These are phyloP conservation scores for Neoarthrinium moseri DNA, from an alignment of 2,329 filamentous ascomycete species.

Conservation along the genomic window DNA sequence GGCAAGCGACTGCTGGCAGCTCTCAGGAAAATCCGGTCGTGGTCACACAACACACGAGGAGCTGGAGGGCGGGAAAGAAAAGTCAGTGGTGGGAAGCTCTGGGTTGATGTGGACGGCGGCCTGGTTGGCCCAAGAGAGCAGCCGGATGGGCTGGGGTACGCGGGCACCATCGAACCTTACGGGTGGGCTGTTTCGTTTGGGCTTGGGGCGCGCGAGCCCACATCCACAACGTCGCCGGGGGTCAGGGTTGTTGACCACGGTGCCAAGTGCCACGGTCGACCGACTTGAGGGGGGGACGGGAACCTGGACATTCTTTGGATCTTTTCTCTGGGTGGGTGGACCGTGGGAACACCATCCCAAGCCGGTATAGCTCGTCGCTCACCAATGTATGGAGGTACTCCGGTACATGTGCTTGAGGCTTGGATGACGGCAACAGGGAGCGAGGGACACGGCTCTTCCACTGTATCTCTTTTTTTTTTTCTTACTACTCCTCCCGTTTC, in stretches of 20 bases:
- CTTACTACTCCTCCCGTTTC: no score
- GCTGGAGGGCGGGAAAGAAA: conserved; percentile 10
- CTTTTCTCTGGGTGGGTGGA: no score
- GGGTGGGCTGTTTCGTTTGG: conserved; percentile 7
- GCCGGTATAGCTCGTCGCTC: no score
- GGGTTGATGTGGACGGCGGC: conserved; percentile 7
- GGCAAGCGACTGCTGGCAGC: not conserved
- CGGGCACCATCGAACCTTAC: not conserved
- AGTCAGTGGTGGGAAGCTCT: conserved; percentile 7
- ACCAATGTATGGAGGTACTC: no score
- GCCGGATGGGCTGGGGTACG: not conserved
- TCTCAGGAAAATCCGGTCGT: not conserved
- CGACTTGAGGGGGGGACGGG: not conserved
- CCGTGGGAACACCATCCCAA: no score
- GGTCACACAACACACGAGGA: conserved; percentile 5
- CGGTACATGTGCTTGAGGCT: not conserved
- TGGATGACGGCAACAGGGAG: not conserved
- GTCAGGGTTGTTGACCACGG: not conserved
- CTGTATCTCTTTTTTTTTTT: no score
- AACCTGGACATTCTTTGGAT: no score
- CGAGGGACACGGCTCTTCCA: no score
- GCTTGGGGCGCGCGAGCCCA: not conserved
- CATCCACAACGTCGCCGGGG: conserved; percentile 6
- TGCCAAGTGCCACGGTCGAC: not conserved
- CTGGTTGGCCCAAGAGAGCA: not conserved